phyloP scores from a whole-genome alignment of 192 early-diverging fungal species.

The Backusella luteola region DNA sequence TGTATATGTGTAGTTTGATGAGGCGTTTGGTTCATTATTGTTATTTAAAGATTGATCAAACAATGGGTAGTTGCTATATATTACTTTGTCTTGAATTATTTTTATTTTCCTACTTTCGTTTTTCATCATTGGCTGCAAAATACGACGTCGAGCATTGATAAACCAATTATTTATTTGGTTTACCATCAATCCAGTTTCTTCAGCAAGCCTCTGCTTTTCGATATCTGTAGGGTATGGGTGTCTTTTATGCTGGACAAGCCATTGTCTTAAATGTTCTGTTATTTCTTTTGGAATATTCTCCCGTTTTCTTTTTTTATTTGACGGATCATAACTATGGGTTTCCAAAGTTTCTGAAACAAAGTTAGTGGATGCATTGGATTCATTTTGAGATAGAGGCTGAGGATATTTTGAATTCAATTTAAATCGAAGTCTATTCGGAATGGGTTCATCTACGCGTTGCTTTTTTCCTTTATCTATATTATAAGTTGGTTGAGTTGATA shows the following conservation, averaged over 20 bases:
- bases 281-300: constrained; percentile 45
- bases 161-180: constrained; percentile 66
- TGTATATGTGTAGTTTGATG: neutral
- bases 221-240: constrained; percentile 59
- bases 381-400: neutral
- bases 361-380: neutral
- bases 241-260: constrained; percentile 52
- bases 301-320: constrained; percentile 29
- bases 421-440: neutral
- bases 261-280: constrained; percentile 44
- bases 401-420: neutral
- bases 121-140: constrained; percentile 49
- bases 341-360: neutral
- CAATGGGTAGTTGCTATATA: neutral
- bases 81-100: neutral
- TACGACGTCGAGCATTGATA: constrained; percentile 59
- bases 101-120: constrained; percentile 7
- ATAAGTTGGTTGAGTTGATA: neutral
- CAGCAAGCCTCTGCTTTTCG: constrained; percentile 47
- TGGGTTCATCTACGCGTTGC: neutral
- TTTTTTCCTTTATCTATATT: neutral
- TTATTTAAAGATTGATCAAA: neutral
- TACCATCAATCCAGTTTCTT: constrained; percentile 48
- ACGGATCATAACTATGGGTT: neutral
- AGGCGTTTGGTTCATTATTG: neutral